Percentiles rank a stretch among this genome's conserved stretches.
Conservation (phyloP, 495 filamentous ascomycete species). For the Neurospora sublineolata region DNA sequence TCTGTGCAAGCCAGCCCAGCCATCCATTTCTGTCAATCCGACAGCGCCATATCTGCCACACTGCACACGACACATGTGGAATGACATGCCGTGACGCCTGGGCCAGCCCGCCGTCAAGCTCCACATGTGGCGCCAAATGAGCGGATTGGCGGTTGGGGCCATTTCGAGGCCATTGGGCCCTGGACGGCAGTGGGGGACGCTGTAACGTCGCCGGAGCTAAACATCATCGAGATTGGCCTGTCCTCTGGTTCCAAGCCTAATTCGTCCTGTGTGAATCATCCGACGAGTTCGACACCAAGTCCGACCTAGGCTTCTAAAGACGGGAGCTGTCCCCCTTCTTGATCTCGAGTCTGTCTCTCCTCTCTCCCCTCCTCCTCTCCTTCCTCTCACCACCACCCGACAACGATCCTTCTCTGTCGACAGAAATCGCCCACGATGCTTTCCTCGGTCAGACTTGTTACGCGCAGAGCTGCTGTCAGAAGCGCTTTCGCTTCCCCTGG, state of each 20-base stretch:
- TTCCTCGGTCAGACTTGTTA: slow-evolving; percentile 23
- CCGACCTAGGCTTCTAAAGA: not conserved
- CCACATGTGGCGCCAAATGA: not conserved
- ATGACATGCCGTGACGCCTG: not conserved
- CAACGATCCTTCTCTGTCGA: not conserved
- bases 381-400: not conserved
- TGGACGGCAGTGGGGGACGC: not conserved
- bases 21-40: not conserved
- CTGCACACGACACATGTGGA: not conserved
- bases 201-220: not conserved
- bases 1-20: not conserved
- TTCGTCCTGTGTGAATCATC: not conserved
- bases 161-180: not conserved
- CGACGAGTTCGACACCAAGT: not conserved
- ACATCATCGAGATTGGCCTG: slow-evolving; percentile 1
- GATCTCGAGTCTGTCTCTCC: not conserved
- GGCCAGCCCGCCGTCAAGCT: not conserved
- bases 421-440: slow-evolving; percentile 13
- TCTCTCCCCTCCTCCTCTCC: not conserved
- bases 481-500: slow-evolving; percentile 5
- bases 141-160: not conserved
- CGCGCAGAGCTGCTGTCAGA: slow-evolving; percentile 21
- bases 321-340: not conserved
- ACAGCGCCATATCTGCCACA: not conserved
- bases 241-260: not conserved